phyloP scores from a whole-genome alignment of 495 filamentous ascomycete genomes.

The Staphylotrichum tortipilum region DNA sequence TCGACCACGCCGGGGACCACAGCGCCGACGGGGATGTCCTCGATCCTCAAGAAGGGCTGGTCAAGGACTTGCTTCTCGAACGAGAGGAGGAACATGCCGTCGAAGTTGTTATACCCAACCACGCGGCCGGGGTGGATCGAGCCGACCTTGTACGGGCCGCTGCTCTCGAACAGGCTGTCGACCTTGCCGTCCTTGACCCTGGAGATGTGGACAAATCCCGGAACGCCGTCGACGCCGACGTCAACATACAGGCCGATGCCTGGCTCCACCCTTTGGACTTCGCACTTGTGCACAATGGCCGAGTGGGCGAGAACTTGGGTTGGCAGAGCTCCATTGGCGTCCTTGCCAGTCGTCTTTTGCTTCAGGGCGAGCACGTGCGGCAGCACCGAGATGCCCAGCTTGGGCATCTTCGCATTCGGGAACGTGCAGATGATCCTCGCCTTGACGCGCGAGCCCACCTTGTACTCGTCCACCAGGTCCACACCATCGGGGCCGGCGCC shows the following conservation, averaged over 20 bases:
- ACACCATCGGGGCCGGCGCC: slow-evolving; percentile 55
- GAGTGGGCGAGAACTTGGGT: slow-evolving; percentile 58
- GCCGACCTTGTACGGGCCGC: slow-evolving; percentile 67
- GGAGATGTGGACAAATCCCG: slow-evolving; percentile 90
- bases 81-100: slow-evolving; percentile 79
- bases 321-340: slow-evolving; percentile 28
- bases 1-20: slow-evolving; percentile 77
- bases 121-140: slow-evolving; percentile 72
- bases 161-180: slow-evolving; percentile 64
- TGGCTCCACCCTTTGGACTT: slow-evolving; percentile 66
- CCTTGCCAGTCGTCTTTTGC: slow-evolving; percentile 32
- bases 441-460: slow-evolving; percentile 72
- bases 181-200: slow-evolving; percentile 78
- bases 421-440: slow-evolving; percentile 80
- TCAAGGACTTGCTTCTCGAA: slow-evolving; percentile 73
- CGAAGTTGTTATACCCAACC: slow-evolving; percentile 75
- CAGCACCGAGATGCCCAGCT: slow-evolving; percentile 76
- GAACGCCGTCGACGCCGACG: slow-evolving; percentile 60
- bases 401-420: slow-evolving; percentile 65
- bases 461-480: slow-evolving; percentile 64
- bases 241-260: slow-evolving; percentile 74
- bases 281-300: slow-evolving; percentile 64
- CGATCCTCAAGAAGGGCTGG: slow-evolving; percentile 78
- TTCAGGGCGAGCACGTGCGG: slow-evolving; percentile 69
- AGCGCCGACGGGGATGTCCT: slow-evolving; percentile 77